A percentile compares a stretch with the other conserved stretches of the same genome.
phyloP scores from a whole-genome alignment of 352 stramenopile species.

The Thraustochytrium sp. region DNA sequence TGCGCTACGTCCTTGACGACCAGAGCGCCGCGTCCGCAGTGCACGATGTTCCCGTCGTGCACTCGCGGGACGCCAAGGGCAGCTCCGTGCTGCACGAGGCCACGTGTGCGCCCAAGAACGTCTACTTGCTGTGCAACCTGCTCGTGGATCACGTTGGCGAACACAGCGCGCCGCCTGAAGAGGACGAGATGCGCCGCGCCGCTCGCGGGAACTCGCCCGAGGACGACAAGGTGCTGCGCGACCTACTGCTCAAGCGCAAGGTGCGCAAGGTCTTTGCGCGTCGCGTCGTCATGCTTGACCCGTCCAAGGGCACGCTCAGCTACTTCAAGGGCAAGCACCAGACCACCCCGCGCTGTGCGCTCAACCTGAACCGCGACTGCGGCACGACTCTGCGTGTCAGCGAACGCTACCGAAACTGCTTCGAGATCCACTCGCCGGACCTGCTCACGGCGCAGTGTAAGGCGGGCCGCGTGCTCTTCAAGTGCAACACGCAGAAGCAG shows the following conservation, averaged over 20 bases:
- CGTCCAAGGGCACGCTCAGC: conserved; percentile 57
- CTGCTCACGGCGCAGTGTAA: conserved; percentile 67
- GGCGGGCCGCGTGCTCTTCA: conserved; percentile 77
- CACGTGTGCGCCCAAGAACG: conserved; percentile 64
- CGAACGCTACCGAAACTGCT: conserved; percentile 65
- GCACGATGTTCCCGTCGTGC: not conserved
- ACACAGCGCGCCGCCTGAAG: not conserved
- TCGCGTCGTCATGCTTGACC: conserved; percentile 75
- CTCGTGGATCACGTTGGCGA: not conserved
- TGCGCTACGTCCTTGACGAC: conserved; percentile 60
- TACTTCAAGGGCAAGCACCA: conserved; percentile 71
- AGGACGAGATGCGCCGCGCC: not conserved
- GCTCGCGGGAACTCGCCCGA: not conserved
- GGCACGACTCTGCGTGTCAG: conserved; percentile 46
- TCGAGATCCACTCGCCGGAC: conserved; percentile 79
- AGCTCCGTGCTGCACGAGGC: conserved; percentile 50
- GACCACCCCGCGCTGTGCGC: conserved; percentile 70
- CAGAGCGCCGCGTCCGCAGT: conserved; percentile 13
- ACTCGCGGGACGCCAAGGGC: not conserved
- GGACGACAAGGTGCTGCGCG: conserved; percentile 73
- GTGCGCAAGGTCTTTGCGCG: conserved; percentile 71
- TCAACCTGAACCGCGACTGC: conserved; percentile 56
- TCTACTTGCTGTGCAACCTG: not conserved
- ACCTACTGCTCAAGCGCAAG: conserved; percentile 70
- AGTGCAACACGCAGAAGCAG: conserved; percentile 69